Conservation (phyloP, 352 stramenopile genomes). For the Globisporangium takayamanum region DNA sequence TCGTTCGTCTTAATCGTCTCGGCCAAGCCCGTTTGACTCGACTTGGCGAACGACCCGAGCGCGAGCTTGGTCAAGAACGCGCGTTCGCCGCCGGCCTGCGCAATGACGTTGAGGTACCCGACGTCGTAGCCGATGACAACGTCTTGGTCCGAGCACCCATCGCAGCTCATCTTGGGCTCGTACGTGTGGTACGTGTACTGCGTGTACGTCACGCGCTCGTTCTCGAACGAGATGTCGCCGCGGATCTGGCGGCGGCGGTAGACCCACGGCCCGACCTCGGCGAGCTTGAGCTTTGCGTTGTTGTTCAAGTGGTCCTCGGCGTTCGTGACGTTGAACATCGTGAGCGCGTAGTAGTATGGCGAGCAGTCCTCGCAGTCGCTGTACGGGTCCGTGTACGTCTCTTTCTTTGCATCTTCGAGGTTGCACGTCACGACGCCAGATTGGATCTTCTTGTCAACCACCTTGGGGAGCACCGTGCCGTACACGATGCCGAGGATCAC, state of each 20-base stretch:
- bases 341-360: slow-evolving; percentile 48
- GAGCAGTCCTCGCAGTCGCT: slow-evolving; percentile 50
- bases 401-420: slow-evolving; percentile 20
- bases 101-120: slow-evolving; percentile 26
- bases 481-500: slow-evolving; percentile 35
- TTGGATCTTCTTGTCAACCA: slow-evolving; percentile 36
- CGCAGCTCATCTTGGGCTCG: slow-evolving; percentile 13
- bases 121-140: slow-evolving; percentile 18
- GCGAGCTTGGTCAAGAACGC: slow-evolving; percentile 15
- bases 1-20: slow-evolving; percentile 10
- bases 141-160: slow-evolving; percentile 16
- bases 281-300: slow-evolving; percentile 22
- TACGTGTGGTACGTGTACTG: slow-evolving; percentile 28
- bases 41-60: slow-evolving; percentile 6
- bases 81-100: slow-evolving; percentile 19
- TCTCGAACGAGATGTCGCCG: slow-evolving; percentile 18
- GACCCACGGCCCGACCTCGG: slow-evolving; percentile 25
- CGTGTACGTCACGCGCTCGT: slow-evolving; percentile 18
- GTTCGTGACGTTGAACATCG: slow-evolving; percentile 27
- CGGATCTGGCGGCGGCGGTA: slow-evolving; percentile 31
- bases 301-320: slow-evolving; percentile 27
- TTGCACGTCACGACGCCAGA: slow-evolving; percentile 37
- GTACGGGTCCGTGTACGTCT: slow-evolving; percentile 41
- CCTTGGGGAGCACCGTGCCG: slow-evolving; percentile 23
- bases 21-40: background rate